Evolutionary conservation across 2,329 filamentous ascomycete genomes (phyloP), one percentile per base, ranked within the genome.

Genomic region (Epichloe typhina): DNA sequence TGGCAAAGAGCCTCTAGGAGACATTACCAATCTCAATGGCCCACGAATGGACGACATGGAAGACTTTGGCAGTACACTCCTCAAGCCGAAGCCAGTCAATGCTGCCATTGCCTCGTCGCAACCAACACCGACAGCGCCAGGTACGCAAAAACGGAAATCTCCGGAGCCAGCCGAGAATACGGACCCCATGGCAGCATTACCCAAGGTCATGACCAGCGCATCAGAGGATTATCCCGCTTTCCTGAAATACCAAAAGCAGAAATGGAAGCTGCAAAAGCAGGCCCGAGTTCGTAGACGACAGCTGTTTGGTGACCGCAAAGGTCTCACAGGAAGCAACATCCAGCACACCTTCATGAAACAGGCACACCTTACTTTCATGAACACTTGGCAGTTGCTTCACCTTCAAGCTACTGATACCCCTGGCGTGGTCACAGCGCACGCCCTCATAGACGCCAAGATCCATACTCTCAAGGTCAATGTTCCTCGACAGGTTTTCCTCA

Each of bases 211-310:
- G 85, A 91, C 93, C 1, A 79, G 78, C 23, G 86, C 93, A 19
- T 86, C 82, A 0, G 82, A 93, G 46, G 85, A 98, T 66, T 99
- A 99, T 58, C 72, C 80, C 17, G 88, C 80, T 0, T 98, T 95
- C 73, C 66, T 99, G 49, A 77, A 85, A 61, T 97, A 97, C 61
- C 93, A 98, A 64, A 99, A 99, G 68, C 82, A 90, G 70, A 98
- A 98, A 68, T 99, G 93, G 93, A 96, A 91, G 71, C 84, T 97
- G 38, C 93, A 99, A 64, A 95, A 89, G 62, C 86, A 95, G 64
- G 89, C 91, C 36, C 82, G 93, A 21, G 76, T 84, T 53, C 83
- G 91, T 42, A 79, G 94, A 56, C 80, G 91, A 46, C 93, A 98
- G 64, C 73, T 98, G 1, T 98, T 98, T 60, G 93, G 93, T 53